Conservation (phyloP, 2,329 filamentous ascomycete species). For the Fusarium sp. region DNA sequence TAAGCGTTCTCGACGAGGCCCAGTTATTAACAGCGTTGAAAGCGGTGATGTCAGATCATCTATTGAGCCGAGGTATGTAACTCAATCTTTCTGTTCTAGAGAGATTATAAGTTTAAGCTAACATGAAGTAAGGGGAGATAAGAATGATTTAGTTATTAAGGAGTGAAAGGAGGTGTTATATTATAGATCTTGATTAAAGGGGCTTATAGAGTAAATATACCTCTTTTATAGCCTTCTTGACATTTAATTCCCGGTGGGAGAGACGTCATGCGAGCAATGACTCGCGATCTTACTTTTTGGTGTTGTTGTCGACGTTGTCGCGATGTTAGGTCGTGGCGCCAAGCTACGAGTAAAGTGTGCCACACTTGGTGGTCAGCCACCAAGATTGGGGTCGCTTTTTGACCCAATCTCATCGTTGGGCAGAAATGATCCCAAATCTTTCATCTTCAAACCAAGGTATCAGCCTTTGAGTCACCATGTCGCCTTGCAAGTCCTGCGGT, state of each 20-base stretch:
- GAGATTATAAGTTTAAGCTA: too few relatives aligned
- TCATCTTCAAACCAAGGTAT: neutral
- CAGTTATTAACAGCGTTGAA: too few relatives aligned
- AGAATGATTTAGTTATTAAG: too few relatives aligned
- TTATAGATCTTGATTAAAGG: too few relatives aligned
- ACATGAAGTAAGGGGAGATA: too few relatives aligned
- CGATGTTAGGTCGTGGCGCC: neutral
- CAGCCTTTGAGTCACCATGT: neutral
- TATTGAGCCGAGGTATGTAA: too few relatives aligned
- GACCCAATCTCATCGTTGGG: neutral
- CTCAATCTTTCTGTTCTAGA: too few relatives aligned
- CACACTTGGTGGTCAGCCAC: neutral
- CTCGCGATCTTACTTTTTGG: neutral
- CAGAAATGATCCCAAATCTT: neutral
- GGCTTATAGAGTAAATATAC: too few relatives aligned
- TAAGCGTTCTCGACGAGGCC: too few relatives aligned
- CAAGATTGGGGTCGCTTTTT: neutral
- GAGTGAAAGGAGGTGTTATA: too few relatives aligned
- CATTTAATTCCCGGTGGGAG: neutral
- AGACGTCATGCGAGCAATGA: neutral
- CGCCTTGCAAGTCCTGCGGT: neutral
- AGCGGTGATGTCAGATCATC: too few relatives aligned
- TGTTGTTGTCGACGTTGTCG: neutral
- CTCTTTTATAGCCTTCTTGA: too few relatives aligned
- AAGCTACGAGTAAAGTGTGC: neutral